A percentile compares a stretch with the other conserved stretches of the same genome.
Evolutionary conservation across 73 alveolate species (phyloP).

Genomic region (Tetrahymena elliotti): DNA sequence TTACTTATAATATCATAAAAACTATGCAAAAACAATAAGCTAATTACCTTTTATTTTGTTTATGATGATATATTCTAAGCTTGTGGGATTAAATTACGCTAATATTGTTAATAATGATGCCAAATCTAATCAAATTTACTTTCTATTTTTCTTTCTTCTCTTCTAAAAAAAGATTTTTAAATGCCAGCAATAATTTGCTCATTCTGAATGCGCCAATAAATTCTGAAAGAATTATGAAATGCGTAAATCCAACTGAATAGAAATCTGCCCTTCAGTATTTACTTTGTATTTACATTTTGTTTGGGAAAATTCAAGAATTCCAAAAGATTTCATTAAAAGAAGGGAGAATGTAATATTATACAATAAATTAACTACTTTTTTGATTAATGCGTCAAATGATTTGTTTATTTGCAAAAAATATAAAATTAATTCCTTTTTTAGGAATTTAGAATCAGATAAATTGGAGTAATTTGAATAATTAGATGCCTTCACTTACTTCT

Average conservation of each 20-base stretch:
- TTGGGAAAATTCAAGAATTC: not conserved
- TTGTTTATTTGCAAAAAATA: not conserved
- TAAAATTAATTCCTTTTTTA: not conserved
- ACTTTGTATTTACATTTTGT: too few relatives aligned
- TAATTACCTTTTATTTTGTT: not conserved
- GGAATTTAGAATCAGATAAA: not conserved
- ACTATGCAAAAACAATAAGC: not conserved
- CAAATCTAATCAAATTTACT: not conserved
- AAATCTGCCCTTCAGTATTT: too few relatives aligned
- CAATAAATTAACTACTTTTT: not conserved
- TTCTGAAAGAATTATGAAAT: too few relatives aligned
- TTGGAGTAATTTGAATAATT: too few relatives aligned
- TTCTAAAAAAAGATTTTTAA: not conserved
- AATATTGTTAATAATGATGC: not conserved
- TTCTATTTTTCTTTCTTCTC: not conserved
- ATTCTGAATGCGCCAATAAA: too few relatives aligned
- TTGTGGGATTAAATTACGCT: not conserved
- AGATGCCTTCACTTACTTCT: not conserved
- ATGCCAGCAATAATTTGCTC: too few relatives aligned
- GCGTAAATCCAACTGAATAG: too few relatives aligned
- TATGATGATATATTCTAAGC: not conserved
- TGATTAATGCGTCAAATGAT: not conserved
- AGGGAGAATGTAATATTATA: too few relatives aligned
- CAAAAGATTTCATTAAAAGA: too few relatives aligned
- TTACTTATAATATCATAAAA: not conserved